Evolutionary conservation across 2,329 filamentous ascomycete species (phyloP).

Genomic region (Rhynchosporium agropyri): DNA sequence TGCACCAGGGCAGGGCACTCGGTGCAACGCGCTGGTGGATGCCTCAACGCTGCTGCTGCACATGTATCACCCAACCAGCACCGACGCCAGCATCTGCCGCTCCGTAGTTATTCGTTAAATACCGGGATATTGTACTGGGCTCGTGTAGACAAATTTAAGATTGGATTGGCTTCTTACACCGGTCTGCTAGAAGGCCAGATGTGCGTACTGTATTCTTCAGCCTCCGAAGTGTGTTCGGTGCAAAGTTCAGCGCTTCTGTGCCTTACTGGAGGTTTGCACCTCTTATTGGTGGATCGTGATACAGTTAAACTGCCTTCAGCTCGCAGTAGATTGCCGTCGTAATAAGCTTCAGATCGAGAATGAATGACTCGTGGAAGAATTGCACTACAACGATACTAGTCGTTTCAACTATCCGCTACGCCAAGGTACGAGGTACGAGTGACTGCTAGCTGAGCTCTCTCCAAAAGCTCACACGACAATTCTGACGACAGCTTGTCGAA

Average conservation of each 20-base stretch:
- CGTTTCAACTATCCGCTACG: neutral
- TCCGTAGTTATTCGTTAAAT: neutral
- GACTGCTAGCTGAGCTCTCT: neutral
- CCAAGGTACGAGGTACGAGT: neutral
- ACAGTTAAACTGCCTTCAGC: neutral
- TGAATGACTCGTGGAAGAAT: neutral
- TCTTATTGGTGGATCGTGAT: neutral
- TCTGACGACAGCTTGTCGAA: neutral
- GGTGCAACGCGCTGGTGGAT: neutral
- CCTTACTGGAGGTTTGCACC: no score
- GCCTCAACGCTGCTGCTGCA: neutral
- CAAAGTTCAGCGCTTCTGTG: neutral
- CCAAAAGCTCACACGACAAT: conserved; percentile 7
- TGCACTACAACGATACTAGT: neutral
- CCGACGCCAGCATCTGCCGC: neutral
- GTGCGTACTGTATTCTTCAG: conserved; percentile 18
- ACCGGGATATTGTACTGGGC: conserved; percentile 16
- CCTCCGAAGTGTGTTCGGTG: conserved; percentile 6
- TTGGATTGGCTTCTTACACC: conserved; percentile 35
- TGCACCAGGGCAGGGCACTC: neutral
- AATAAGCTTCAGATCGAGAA: no score
- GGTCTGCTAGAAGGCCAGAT: conserved; percentile 29
- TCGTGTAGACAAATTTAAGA: conserved; percentile 7
- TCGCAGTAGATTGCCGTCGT: neutral
- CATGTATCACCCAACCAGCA: neutral